Evolutionary conservation across 2,329 filamentous ascomycete species (phyloP).

Genomic region (Phaeosphaeria sp.): DNA sequence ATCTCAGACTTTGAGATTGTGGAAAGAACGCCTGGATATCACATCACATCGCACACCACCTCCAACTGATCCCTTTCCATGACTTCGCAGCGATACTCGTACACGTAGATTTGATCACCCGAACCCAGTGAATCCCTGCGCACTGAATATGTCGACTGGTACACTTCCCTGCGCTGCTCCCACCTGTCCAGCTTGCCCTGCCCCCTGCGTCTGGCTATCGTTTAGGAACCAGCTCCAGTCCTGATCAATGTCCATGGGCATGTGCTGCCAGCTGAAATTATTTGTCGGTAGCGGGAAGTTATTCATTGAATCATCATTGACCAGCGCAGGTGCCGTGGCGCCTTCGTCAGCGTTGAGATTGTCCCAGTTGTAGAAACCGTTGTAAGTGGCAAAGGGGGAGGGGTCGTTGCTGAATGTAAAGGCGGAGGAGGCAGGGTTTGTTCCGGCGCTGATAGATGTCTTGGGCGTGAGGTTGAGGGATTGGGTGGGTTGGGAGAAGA

Average conservation of each 20-base stretch:
- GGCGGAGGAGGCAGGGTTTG: slow-evolving; percentile 4
- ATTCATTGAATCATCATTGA: slow-evolving; percentile 30
- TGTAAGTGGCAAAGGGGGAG: slow-evolving; percentile 45
- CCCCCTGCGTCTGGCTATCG: slow-evolving; percentile 27
- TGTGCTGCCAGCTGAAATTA: slow-evolving; percentile 48
- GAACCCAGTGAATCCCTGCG: slow-evolving; percentile 36
- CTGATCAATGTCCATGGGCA: slow-evolving; percentile 51
- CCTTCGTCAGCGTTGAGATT: slow-evolving; percentile 24
- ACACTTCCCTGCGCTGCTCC: slow-evolving; percentile 1
- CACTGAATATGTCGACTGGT: slow-evolving; percentile 22
- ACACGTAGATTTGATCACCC: too few relatives aligned
- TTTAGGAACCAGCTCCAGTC: slow-evolving; percentile 52
- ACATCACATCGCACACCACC: too few relatives aligned
- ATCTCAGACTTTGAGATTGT: too few relatives aligned
- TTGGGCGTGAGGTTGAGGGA: slow-evolving; percentile 20
- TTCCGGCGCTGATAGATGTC: slow-evolving; percentile 18
- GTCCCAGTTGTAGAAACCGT: slow-evolving; percentile 49
- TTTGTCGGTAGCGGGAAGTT: slow-evolving; percentile 43
- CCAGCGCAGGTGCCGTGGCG: slow-evolving; percentile 8
- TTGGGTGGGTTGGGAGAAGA: slow-evolving; percentile 18
- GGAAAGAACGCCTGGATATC: too few relatives aligned
- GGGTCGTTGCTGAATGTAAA: slow-evolving; percentile 22
- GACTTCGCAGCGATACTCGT: too few relatives aligned
- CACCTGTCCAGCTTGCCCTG: slow-evolving; percentile 2
- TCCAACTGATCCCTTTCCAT: too few relatives aligned